Evolutionary conservation across 805 yeast genomes (phyloP).

Genomic region (Candida piceae): DNA sequence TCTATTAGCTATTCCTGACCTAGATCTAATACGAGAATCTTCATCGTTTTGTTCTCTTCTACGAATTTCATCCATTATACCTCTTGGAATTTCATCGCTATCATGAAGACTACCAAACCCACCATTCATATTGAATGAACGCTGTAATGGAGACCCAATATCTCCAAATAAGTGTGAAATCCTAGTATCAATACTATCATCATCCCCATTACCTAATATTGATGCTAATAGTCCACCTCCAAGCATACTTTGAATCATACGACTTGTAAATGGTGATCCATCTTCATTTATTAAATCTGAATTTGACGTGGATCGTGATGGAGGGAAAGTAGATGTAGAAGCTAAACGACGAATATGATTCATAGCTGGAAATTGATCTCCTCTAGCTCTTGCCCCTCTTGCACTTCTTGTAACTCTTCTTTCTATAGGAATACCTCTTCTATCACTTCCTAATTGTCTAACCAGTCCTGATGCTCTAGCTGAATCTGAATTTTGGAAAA

Average conservation of each 20-base stretch:
- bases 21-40: conserved; percentile 17
- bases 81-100: conserved; percentile 21
- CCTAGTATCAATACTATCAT: neutral
- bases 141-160: neutral
- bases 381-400: neutral
- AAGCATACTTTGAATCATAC: neutral
- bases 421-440: conserved; percentile 1
- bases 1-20: conserved; percentile 19
- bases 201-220: neutral
- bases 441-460: neutral
- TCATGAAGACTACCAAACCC: too few relatives aligned
- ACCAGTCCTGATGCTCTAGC: conserved; percentile 8
- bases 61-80: conserved; percentile 26
- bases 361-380: too few relatives aligned
- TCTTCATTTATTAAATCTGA: too few relatives aligned
- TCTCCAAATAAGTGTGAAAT: neutral
- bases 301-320: too few relatives aligned
- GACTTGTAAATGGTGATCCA: neutral
- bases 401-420: neutral
- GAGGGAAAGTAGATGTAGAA: too few relatives aligned
- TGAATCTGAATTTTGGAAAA: conserved; percentile 7
- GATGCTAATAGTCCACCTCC: neutral
- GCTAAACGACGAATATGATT: too few relatives aligned
- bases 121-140: too few relatives aligned
- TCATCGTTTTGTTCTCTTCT: conserved; percentile 26